A percentile compares a stretch with the other conserved stretches of the same genome.
These are phyloP conservation scores for Rutstroemia sp. DNA, from an alignment of 2,329 filamentous ascomycete genomes.

Conservation along the genomic window DNA sequence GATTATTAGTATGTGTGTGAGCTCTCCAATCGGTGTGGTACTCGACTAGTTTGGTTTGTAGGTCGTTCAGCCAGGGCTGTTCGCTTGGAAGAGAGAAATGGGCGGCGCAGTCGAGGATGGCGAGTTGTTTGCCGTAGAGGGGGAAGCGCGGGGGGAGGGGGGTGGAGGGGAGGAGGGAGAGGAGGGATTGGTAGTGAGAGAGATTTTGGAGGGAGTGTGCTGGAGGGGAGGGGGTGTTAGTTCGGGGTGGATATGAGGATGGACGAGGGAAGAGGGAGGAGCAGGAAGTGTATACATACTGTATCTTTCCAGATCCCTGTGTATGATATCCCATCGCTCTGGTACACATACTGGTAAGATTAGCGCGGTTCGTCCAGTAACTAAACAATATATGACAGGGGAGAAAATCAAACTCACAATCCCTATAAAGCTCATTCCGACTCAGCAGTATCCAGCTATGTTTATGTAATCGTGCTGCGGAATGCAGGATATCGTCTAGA, in stretches of 20 bases:
- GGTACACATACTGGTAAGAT: conserved; percentile 5
- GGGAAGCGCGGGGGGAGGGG: conserved; percentile 2
- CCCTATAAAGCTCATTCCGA: conserved; percentile 13
- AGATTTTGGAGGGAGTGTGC: conserved; percentile 12
- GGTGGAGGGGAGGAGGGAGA: neutral
- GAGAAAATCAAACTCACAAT: conserved; percentile 13
- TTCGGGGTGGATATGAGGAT: too few species aligned
- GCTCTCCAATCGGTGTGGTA: conserved; percentile 6
- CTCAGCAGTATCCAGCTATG: conserved; percentile 16
- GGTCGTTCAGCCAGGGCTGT: rapidly evolving
- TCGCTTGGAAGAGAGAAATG: neutral
- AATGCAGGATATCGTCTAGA: conserved; percentile 14
- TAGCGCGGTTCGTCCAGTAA: too few species aligned
- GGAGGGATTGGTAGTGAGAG: conserved; percentile 9
- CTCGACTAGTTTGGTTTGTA: neutral
- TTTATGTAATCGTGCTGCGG: conserved; percentile 13
- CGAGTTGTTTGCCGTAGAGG: conserved; percentile 12
- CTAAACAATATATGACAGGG: too few species aligned
- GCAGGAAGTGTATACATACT: conserved; percentile 8
- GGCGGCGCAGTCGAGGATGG: conserved; percentile 13
- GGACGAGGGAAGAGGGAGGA: neutral
- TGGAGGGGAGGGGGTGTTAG: neutral
- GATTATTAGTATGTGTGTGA: too few species aligned
- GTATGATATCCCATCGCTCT: conserved; percentile 13
- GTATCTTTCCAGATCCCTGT: conserved; percentile 15